Evolutionary conservation across 768 basidiomycete genomes (phyloP).

Genomic region (Podaxis pistillaris): DNA sequence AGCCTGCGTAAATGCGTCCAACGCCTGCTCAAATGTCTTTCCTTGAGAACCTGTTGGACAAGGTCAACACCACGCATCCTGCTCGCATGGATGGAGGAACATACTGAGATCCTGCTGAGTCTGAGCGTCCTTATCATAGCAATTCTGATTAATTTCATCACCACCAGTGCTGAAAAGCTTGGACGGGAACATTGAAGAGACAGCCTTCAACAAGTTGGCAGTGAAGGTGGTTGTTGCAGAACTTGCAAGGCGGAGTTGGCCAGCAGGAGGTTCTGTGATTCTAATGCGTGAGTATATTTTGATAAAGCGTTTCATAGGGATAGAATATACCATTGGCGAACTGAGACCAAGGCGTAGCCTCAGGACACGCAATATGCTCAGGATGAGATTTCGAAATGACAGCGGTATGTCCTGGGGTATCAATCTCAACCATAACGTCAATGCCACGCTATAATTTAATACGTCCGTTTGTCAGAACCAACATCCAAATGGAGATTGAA

Average conservation of each 20-base stretch:
- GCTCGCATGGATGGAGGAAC: constrained; percentile 14
- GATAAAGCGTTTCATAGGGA: neutral
- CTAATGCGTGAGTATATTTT: neutral
- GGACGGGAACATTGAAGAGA: constrained; percentile 50
- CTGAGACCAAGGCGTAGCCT: constrained; percentile 55
- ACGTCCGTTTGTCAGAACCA: neutral
- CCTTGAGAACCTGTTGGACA: constrained; percentile 27
- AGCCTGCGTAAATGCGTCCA: constrained; percentile 56
- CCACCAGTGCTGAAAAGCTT: constrained; percentile 77
- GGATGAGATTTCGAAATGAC: constrained; percentile 66
- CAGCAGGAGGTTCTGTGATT: constrained; percentile 70
- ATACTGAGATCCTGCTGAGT: constrained; percentile 55
- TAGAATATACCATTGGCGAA: constrained; percentile 49
- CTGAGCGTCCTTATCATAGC: constrained; percentile 58
- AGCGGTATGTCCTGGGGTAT: constrained; percentile 83
- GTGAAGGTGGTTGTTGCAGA: constrained; percentile 61
- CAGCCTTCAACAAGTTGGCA: constrained; percentile 46
- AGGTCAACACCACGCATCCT: neutral
- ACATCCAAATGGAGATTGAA: neutral
- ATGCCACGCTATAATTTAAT: constrained; percentile 55
- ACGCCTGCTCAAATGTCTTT: constrained; percentile 60
- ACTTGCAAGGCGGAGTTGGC: constrained; percentile 75
- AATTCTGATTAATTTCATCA: constrained; percentile 72
- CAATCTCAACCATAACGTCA: constrained; percentile 73
- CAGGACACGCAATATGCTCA: constrained; percentile 70